Evolutionary conservation across 2,329 filamentous ascomycete genomes (phyloP), one percentile per base, ranked within the genome.

Genomic region (Colletotrichum simmondsii): DNA sequence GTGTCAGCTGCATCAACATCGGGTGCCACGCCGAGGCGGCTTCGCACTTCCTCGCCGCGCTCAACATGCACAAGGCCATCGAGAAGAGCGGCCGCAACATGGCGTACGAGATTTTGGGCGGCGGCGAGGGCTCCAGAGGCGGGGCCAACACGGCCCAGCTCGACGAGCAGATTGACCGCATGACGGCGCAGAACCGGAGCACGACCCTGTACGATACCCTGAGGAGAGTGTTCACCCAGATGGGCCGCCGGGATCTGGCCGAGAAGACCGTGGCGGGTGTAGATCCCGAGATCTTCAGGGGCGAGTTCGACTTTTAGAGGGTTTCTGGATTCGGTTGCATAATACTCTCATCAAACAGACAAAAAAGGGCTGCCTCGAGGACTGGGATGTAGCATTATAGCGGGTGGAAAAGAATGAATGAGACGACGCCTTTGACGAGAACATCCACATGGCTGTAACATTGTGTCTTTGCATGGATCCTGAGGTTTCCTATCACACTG

Each of bases 131-230:
- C 46, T 78, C 75, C 11, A 77, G 78, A 46, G 49, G 78, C 71
- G 81, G 56, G 84, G 85, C 54, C 84, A 83, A 49, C 85, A 92
- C 4, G 85, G 85, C 67, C 26, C 78, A 81, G 54, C 80, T 85
- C 28, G 95, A 98, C 78, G 91, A 90, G 69, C 91, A 94, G 76
- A 87, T 98, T 24, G 94, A 98, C 79, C 89, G 93, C 73, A 95
- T 98, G 92, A 93, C 97, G 67, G 93, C 93, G 64, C 96, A 98
- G 86, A 99, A 99, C 84, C 92, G 97, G 81, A 98, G 95, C 86
- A 98, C 95, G 62, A 99, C 98, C 79, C 86, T 99, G 72, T 98
- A 98, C 82, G 97, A 99, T 82, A 99, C 97, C 14, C 85, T 99
- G 74, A 87, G 96, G 74, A 88, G 97, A 73, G 97, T 98, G n/a